Evolutionary conservation across 495 filamentous ascomycete genomes (phyloP), one percentile per base, ranked within the genome.

Genomic region (Xylaria scruposa): DNA sequence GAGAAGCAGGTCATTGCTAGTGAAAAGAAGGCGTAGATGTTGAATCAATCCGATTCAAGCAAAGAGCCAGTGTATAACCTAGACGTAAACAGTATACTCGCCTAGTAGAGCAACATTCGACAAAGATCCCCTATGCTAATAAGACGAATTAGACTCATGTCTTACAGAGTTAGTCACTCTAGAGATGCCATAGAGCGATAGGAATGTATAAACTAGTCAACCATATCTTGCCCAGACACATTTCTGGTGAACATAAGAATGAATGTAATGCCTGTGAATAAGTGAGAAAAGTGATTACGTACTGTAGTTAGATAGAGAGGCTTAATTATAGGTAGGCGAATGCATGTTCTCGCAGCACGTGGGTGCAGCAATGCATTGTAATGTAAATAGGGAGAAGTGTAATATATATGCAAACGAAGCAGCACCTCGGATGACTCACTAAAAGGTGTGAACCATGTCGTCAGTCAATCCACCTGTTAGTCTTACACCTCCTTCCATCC

Each of bases 1-100:
- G 47, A 72, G n/a, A 78, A 77, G 65, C 73, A 73, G 42, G 72
- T 67, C 42, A 15, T 84, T 29, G 78, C 81, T 44, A 81, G 75
- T 67, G 66, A 77, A 2, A 80, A 83, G 67, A 75, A 72, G 19
- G 78, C 74, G 47, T 68, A 46, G 49, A 31, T 21, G n/a, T 42
- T 15, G 4, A 33, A 36, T 38, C 6, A 51, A 21, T 29, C 21
- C 15, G 36, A 36, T 26, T 60, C 3, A 38, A 63, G 60, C 10
- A 17, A 44, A 19, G 42, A 47, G 26, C 24, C 26, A 21, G 33
- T 65, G 40, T 47, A 47, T 36, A 47, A 17, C 13, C 40, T 65
- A 26, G 15, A 49, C 13, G 24, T 21, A 29, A 17, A 12, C 38
- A 29, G n/a, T 29, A 1, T 31, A 33, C 13, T 59, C 59, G 33